These are phyloP conservation scores for Jasminum sambac DNA, from an alignment of 257 asterid genomes.

Conservation along the genomic window DNA sequence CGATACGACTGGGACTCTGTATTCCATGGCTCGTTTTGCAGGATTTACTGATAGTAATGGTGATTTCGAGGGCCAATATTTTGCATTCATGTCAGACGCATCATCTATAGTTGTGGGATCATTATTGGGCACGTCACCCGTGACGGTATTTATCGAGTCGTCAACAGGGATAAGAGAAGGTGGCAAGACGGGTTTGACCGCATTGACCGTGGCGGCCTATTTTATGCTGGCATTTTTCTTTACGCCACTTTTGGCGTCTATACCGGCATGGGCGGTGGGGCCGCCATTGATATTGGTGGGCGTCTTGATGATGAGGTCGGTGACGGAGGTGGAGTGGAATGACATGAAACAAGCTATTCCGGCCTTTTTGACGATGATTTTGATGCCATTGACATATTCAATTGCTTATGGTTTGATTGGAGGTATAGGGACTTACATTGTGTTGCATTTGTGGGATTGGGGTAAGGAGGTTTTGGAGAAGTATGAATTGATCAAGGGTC, in stretches of 20 bases:
- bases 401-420: constrained; percentile 92
- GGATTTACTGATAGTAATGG: constrained; percentile 69
- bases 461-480: constrained; percentile 31
- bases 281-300: constrained; percentile 93
- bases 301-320: constrained; percentile 94
- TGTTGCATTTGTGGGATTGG: constrained; percentile 81
- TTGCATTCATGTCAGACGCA: constrained; percentile 94
- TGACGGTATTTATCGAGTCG: constrained; percentile 81
- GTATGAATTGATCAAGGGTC: constrained; percentile 32
- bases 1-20: constrained; percentile 85
- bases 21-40: constrained; percentile 90
- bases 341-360: constrained; percentile 95
- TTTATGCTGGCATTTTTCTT: constrained; percentile 76
- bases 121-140: constrained; percentile 87
- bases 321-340: constrained; percentile 88
- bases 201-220: constrained; percentile 81
- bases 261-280: constrained; percentile 98
- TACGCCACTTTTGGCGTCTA: constrained; percentile 91
- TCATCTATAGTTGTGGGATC: constrained; percentile 78
- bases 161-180: constrained; percentile 96
- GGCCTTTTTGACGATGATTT: constrained; percentile 75
- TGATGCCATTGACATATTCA: constrained; percentile 92
- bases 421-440: constrained; percentile 74
- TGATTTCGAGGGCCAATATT: constrained; percentile 85
- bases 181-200: constrained; percentile 90